Conservation (phyloP, 768 basidiomycete genomes). For the Kwoniella sp. region DNA sequence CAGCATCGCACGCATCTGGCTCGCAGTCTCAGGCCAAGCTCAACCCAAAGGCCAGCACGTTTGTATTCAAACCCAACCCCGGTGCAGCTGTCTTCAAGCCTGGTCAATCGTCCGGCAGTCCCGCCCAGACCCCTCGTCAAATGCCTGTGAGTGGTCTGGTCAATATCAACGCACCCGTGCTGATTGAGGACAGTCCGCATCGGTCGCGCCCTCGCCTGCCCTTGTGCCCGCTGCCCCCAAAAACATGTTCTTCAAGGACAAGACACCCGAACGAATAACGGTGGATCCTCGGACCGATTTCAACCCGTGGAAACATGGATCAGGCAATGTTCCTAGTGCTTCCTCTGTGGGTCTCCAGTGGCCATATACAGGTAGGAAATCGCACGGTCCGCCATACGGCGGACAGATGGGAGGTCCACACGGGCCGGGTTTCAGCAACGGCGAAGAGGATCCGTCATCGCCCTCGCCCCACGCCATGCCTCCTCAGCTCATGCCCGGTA, state of each 20-base stretch:
- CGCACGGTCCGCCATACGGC: constrained; percentile 64
- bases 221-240: constrained; percentile 39
- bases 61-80: constrained; percentile 81
- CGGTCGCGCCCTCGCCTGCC: constrained; percentile 9
- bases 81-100: constrained; percentile 73
- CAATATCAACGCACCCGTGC: not conserved
- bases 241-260: constrained; percentile 84
- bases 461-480: constrained; percentile 18
- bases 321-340: constrained; percentile 73
- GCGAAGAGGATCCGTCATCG: constrained; percentile 12
- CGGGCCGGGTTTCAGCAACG: not conserved
- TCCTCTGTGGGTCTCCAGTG: constrained; percentile 65
- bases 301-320: constrained; percentile 87
- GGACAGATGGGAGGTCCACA: constrained; percentile 30
- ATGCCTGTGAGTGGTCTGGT: constrained; percentile 3
- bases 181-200: not conserved
- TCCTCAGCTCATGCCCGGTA: constrained; percentile 17
- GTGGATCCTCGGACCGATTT: constrained; percentile 95
- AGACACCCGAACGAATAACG: constrained; percentile 62
- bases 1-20: constrained; percentile 34
- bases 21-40: constrained; percentile 57
- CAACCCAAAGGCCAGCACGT: constrained; percentile 73
- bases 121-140: constrained; percentile 10
- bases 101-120: constrained; percentile 34
- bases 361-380: constrained; percentile 88